Evolutionary conservation across 2,329 filamentous ascomycete genomes (phyloP).

Genomic region (Colletotrichum liaoningense): DNA sequence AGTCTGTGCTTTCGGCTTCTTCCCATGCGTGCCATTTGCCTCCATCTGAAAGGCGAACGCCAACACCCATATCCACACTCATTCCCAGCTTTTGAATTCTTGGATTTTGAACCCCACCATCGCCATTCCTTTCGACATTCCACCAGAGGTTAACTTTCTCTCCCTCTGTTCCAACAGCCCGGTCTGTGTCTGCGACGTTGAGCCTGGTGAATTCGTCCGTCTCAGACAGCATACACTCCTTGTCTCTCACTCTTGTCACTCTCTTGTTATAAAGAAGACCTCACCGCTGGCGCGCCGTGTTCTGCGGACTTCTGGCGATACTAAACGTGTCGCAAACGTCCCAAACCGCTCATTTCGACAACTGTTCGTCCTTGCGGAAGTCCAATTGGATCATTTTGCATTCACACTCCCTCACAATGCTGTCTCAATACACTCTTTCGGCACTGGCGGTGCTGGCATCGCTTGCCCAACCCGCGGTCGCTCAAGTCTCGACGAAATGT

Average conservation of each 20-base stretch:
- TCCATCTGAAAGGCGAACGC: background rate
- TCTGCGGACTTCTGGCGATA: conserved; percentile 2
- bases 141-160: conserved; percentile 1
- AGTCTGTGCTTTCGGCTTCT: conserved; percentile 8
- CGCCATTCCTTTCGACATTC: conserved; percentile 2
- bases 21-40: background rate
- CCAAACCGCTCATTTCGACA: background rate
- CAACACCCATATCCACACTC: conserved; percentile 7
- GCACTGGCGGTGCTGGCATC: conserved; percentile 55
- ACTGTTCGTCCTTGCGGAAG: background rate
- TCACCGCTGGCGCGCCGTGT: conserved; percentile 11
- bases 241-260: conserved; percentile 22
- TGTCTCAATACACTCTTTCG: conserved; percentile 43
- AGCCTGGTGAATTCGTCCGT: background rate
- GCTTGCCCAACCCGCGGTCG: conserved; percentile 61
- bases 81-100: conserved; percentile 11
- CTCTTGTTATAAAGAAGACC: conserved; percentile 1
- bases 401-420: conserved; percentile 37
- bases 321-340: conserved; percentile 21
- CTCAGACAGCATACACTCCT: conserved; percentile 18
- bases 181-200: conserved; percentile 13
- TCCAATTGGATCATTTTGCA: background rate
- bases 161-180: conserved; percentile 2
- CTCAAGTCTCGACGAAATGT: conserved; percentile 83
- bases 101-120: conserved; percentile 24